Percentiles rank a stretch among this genome's conserved stretches.
These are phyloP conservation scores for Dryadomyces quercus-mongolicae DNA, from an alignment of 2,329 filamentous ascomycete species.

Conservation along the genomic window DNA sequence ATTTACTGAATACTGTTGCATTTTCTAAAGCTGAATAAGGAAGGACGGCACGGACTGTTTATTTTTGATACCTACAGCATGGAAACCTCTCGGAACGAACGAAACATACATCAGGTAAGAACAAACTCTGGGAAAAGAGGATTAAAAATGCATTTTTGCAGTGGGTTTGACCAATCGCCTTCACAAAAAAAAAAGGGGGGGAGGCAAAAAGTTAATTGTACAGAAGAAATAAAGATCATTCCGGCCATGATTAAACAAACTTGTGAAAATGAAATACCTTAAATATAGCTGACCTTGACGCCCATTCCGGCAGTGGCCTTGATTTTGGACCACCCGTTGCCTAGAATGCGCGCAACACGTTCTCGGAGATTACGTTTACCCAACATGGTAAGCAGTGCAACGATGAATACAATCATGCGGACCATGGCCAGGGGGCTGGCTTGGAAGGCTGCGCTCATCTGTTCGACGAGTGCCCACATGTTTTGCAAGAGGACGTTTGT, in stretches of 20 bases:
- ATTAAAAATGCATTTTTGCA: neutral
- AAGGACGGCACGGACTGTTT: neutral
- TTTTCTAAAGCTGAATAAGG: neutral
- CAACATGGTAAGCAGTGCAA: slow-evolving; percentile 66
- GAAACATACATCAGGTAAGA: neutral
- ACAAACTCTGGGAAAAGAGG: neutral
- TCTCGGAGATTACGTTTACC: slow-evolving; percentile 65
- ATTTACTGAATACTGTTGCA: neutral
- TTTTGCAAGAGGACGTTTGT: slow-evolving; percentile 42
- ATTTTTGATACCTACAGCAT: slow-evolving; percentile 6
- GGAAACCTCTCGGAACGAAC: neutral
- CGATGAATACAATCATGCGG: slow-evolving; percentile 62
- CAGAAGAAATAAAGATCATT: slow-evolving; percentile 14
- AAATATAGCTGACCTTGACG: slow-evolving; percentile 95
- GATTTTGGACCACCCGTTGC: slow-evolving; percentile 67
- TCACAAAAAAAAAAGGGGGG: neutral
- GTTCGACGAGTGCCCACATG: slow-evolving; percentile 37
- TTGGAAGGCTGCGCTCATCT: slow-evolving; percentile 36
- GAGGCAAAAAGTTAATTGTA: neutral
- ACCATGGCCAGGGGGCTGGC: slow-evolving; percentile 45
- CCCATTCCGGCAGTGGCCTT: slow-evolving; percentile 86
- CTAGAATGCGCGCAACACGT: slow-evolving; percentile 56
- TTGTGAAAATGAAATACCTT: slow-evolving; percentile 13
- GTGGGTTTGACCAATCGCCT: neutral
- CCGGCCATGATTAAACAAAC: neutral